Percentiles rank a stretch among this genome's conserved stretches.
These are phyloP conservation scores for California macrophylla DNA, from an alignment of 441 rosid genomes.

Conservation along the genomic window DNA sequence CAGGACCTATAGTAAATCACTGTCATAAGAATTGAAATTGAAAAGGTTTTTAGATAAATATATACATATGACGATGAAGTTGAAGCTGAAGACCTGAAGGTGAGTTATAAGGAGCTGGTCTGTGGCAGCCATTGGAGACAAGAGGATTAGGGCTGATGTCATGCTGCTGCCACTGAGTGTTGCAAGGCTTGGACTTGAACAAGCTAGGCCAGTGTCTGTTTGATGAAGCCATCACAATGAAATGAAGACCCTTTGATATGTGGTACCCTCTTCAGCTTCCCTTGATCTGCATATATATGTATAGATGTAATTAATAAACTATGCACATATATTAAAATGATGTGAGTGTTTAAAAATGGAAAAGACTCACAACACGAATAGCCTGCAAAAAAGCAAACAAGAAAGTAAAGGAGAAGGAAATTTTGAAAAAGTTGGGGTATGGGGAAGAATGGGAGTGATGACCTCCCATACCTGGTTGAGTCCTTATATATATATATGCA, in stretches of 20 bases:
- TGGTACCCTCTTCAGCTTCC: slow-evolving; percentile 62
- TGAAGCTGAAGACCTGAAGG: slow-evolving; percentile 45
- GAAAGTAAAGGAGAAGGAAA: slow-evolving; percentile 37
- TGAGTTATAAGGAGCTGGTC: slow-evolving; percentile 31
- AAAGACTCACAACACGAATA: slow-evolving; percentile 37
- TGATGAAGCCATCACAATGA: slow-evolving; percentile 91
- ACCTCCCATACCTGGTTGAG: background rate
- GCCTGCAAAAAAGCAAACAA: slow-evolving; percentile 25
- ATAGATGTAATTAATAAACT: slow-evolving; percentile 22
- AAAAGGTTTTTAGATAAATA: too few relatives aligned
- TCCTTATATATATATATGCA: background rate
- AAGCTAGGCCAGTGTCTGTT: slow-evolving; percentile 99
- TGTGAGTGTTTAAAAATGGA: slow-evolving; percentile 10
- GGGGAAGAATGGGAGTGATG: slow-evolving; percentile 14
- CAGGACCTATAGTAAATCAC: background rate
- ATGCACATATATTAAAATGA: background rate
- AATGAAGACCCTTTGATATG: too few relatives aligned
- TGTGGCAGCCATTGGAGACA: slow-evolving; percentile 45
- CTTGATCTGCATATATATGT: slow-evolving; percentile 25
- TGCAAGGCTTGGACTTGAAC: slow-evolving; percentile 96
- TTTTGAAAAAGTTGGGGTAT: slow-evolving; percentile 38
- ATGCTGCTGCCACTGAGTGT: slow-evolving; percentile 74
- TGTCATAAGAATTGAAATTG: too few relatives aligned
- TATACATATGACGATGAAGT: too few relatives aligned
- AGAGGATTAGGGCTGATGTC: slow-evolving; percentile 55